Evolutionary conservation across 768 basidiomycete genomes (phyloP), one percentile per base, ranked within the genome.

Genomic region (Phanerochaete sordida): DNA sequence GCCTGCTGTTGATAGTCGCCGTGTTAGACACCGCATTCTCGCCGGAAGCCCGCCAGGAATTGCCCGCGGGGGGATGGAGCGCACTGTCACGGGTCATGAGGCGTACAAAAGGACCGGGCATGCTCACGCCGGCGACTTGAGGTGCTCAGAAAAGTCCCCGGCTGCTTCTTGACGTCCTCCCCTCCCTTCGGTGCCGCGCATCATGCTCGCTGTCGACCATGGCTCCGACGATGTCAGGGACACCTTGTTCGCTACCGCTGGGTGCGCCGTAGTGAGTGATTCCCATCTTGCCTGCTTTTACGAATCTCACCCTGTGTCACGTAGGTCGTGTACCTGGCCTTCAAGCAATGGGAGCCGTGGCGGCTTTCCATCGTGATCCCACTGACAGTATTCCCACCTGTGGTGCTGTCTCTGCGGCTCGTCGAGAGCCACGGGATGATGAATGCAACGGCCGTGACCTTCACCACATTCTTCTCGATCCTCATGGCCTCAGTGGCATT

Each of bases 401-500:
- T 31, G n/a, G n/a, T 44, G 4, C 45, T 61, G 15, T 55, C 59
- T 4, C 28, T 56, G 23, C 52, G 30, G 3, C 45, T 61, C 45
- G 26, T 15, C 4, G 12, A 30, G 13, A 16, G 24, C 16, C 27
- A 9, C 30, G 46, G 43, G 6, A 26, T 47, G 2, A 12, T 24
- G 12, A 19, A 5, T 8, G 56, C 56, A 21, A 16, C n/a, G 11
- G 27, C 15, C 7, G 8, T 44, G 24, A 44, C 37, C 9, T 23
- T 21, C 8, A n/a, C 26, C 8, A 43, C 43, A 23, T 63, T 23
- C 27, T 33, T 15, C 23, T 24, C 45, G 3, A 35, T 54, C 11
- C 59, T 60, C 3, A 5, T 57, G 1, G 13, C 39, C 12, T 60
- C 59, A 1, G 51, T 63, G 23, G 19, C 68, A n/a, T 33, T 62